A percentile compares a stretch with the other conserved stretches of the same genome.
Evolutionary conservation across 73 alveolate genomes (phyloP).

Genomic region (Symbiodinium natans): DNA sequence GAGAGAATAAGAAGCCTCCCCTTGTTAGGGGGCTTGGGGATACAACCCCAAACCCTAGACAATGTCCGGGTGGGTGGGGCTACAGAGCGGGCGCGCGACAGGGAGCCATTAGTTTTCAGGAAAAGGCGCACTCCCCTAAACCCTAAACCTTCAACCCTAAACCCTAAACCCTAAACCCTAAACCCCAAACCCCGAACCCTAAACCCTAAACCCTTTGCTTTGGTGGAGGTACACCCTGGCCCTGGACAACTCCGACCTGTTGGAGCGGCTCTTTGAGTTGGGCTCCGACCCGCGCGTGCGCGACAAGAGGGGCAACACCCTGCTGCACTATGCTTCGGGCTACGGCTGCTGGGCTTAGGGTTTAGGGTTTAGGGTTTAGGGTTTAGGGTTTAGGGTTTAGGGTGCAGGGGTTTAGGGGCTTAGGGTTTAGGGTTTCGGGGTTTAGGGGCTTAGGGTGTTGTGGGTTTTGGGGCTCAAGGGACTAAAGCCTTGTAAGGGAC

Average conservation of each 20-base stretch:
- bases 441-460: not conserved
- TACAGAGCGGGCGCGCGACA: too few relatives aligned
- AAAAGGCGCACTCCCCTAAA: not conserved
- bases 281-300: slow-evolving; percentile 56
- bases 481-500: too few relatives aligned
- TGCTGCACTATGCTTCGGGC: slow-evolving; percentile 85
- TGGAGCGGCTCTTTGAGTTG: slow-evolving; percentile 41
- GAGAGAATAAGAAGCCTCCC: too few relatives aligned
- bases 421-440: not conserved
- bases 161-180: not conserved
- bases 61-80: too few relatives aligned
- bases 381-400: not conserved
- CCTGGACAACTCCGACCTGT: slow-evolving; percentile 41
- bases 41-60: not conserved
- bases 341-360: slow-evolving; percentile 1
- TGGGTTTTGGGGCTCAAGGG: not conserved
- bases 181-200: not conserved
- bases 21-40: too few relatives aligned
- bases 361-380: not conserved
- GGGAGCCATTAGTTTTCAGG: too few relatives aligned
- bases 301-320: slow-evolving; percentile 69
- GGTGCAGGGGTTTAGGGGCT: not conserved
- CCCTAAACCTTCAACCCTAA: not conserved
- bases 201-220: not conserved
- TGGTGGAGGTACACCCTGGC: slow-evolving; percentile 39